phyloP scores from a whole-genome alignment of 179 eudicot species.

The Carnegiea gigantea region DNA sequence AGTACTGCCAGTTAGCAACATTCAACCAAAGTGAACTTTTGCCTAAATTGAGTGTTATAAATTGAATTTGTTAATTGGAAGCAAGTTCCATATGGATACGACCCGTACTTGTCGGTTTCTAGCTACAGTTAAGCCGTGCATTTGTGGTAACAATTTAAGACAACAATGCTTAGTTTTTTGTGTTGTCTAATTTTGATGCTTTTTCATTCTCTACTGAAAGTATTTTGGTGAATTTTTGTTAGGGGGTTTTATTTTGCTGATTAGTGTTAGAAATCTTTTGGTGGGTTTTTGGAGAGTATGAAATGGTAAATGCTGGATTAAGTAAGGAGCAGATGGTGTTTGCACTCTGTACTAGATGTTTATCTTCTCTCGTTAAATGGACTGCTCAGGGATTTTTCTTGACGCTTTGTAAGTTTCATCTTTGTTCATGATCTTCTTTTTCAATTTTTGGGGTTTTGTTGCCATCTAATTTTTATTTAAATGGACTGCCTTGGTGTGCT shows the following conservation, averaged over 20 bases:
- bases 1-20: too few relatives aligned
- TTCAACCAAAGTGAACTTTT: too few relatives aligned
- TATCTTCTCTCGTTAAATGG: slow-evolving; percentile 53
- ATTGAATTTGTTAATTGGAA: too few relatives aligned
- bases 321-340: slow-evolving; percentile 59
- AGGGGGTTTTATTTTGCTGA: neutral
- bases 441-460: neutral
- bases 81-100: too few relatives aligned
- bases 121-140: too few relatives aligned
- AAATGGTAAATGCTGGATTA: slow-evolving; percentile 47
- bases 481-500: neutral
- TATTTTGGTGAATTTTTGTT: too few relatives aligned
- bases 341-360: slow-evolving; percentile 52
- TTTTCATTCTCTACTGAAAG: too few relatives aligned
- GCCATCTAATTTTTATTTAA: neutral
- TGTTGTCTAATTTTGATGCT: too few relatives aligned
- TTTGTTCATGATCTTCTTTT: neutral
- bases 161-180: too few relatives aligned
- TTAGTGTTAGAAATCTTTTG: slow-evolving; percentile 73
- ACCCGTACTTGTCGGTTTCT: too few relatives aligned
- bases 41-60: too few relatives aligned
- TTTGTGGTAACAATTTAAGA: too few relatives aligned
- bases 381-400: slow-evolving; percentile 65
- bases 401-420: slow-evolving; percentile 70
- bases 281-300: slow-evolving; percentile 78